Evolutionary conservation across 164 flowering plant genomes (phyloP).

Genomic region (Umbilicus rupestris): DNA sequence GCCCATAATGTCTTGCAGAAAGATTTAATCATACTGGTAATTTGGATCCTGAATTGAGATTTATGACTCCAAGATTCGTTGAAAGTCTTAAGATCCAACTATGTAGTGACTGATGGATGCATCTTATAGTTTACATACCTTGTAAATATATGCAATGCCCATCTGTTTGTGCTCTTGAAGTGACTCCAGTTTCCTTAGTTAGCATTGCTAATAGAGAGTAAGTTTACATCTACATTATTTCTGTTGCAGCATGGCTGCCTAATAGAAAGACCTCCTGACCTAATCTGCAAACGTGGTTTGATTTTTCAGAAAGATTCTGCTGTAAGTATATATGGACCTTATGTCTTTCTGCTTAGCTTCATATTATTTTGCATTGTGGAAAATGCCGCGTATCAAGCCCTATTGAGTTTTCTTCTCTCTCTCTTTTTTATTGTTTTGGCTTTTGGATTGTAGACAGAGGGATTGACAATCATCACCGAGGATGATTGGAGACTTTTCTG

Average conservation of each 20-base stretch:
- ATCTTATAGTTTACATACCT: background rate
- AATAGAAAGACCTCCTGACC: constrained; percentile 63
- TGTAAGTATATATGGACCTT: constrained; percentile 42
- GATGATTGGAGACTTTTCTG: constrained; percentile 85
- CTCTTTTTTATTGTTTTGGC: constrained; percentile 7
- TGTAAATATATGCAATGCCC: background rate
- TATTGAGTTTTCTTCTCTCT: background rate
- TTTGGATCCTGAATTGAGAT: too few species aligned
- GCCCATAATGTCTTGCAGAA: background rate
- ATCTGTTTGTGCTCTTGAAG: background rate
- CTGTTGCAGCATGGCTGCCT: constrained; percentile 59
- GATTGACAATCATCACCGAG: constrained; percentile 57
- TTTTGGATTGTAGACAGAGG: constrained; percentile 61
- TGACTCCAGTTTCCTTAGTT: background rate
- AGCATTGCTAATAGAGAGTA: background rate
- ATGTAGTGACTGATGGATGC: background rate
- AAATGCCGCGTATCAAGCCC: background rate
- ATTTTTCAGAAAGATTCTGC: constrained; percentile 42
- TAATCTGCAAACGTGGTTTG: constrained; percentile 58
- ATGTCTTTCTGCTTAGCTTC: background rate
- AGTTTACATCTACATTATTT: constrained; percentile 1
- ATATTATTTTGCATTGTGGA: background rate
- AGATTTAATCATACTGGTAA: too few species aligned
- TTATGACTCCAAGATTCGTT: background rate
- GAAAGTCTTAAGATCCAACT: background rate